Conservation (phyloP, 108 stramenopile species). For the Fragilaria radians region DNA sequence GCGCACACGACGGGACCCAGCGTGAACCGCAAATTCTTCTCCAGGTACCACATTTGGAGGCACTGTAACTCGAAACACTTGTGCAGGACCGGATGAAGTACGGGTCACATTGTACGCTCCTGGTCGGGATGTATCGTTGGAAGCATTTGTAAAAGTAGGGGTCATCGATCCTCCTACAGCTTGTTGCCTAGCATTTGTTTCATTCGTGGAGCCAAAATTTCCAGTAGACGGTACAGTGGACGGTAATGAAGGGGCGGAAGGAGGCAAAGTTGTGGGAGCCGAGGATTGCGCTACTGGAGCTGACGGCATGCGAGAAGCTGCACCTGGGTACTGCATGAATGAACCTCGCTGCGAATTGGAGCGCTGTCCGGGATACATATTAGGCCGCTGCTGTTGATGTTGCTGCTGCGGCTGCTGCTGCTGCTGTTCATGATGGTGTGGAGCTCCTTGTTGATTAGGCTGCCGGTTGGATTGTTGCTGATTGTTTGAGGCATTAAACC, state of each 20-base stretch:
- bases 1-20: constrained; percentile 52
- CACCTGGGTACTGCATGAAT: background rate
- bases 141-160: too few species aligned
- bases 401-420: background rate
- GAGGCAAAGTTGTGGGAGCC: background rate
- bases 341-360: background rate
- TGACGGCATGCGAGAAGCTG: background rate
- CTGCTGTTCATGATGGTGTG: background rate
- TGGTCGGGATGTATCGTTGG: constrained; percentile 17
- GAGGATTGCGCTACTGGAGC: background rate
- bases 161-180: background rate
- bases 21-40: constrained; percentile 72
- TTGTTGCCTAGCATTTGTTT: background rate
- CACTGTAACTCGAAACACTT: constrained; percentile 77
- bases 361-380: background rate
- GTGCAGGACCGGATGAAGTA: constrained; percentile 48
- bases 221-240: background rate
- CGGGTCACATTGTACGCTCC: constrained; percentile 60
- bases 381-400: background rate
- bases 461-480: background rate
- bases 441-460: background rate
- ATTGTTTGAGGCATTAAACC: background rate
- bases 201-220: background rate
- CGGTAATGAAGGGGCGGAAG: background rate
- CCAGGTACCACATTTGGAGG: constrained; percentile 62